Percentiles rank a stretch among this genome's conserved stretches.
These are phyloP conservation scores for Closterium sp. DNA, from an alignment of 139 green algal species.

Conservation along the genomic window DNA sequence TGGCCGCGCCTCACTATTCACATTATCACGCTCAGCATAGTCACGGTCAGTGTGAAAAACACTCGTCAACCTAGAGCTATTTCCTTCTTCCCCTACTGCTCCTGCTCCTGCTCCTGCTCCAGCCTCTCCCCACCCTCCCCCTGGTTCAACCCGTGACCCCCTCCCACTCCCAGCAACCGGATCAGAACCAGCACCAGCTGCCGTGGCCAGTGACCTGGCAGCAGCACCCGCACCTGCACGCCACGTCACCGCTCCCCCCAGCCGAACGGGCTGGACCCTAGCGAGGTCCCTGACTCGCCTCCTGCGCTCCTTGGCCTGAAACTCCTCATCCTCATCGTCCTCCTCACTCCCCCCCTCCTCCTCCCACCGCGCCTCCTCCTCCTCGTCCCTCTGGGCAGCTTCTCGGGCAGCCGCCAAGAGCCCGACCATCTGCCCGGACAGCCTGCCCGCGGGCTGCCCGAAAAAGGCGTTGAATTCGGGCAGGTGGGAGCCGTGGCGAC, in stretches of 20 bases:
- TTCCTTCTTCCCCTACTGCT: not conserved
- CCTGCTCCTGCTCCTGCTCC: not conserved
- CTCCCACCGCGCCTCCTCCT: not conserved
- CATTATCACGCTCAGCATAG: not conserved
- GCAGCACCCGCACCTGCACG: not conserved
- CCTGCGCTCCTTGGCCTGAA: conserved; percentile 16
- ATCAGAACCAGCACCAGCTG: not conserved
- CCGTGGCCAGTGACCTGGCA: not conserved
- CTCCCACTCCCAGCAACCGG: not conserved
- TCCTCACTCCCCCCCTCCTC: not conserved
- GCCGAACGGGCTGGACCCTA: conserved; percentile 1
- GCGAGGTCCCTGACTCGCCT: conserved; percentile 30
- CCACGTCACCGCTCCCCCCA: conserved; percentile 17
- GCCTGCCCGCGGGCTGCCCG: not conserved
- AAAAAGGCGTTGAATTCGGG: not conserved
- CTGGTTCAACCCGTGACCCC: not conserved
- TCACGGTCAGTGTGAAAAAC: not conserved
- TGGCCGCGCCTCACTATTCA: not conserved
- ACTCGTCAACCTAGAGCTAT: not conserved
- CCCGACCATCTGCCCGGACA: not conserved
- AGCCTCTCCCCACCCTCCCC: not conserved
- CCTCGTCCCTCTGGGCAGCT: not conserved
- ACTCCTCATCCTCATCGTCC: conserved; percentile 39
- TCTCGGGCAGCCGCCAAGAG: not conserved
- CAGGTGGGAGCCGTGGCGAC: not conserved